Conservation (phyloP, 768 basidiomycete genomes). For the Suillus placidus region DNA sequence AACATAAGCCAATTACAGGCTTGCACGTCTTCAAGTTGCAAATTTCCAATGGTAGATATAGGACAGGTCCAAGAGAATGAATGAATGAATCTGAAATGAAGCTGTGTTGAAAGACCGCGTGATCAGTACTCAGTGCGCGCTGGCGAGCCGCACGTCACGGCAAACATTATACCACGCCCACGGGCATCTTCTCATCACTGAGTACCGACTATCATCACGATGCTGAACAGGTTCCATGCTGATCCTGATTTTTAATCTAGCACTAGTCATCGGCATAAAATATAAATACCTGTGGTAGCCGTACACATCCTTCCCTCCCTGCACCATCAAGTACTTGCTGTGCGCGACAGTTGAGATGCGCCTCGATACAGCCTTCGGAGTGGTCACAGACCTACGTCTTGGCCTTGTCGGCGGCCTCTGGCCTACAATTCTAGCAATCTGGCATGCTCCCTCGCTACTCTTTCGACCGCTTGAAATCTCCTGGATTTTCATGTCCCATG, state of each 20-base stretch:
- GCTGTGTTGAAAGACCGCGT: neutral
- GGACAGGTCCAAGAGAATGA: neutral
- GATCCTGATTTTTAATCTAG: neutral
- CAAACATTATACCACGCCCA: neutral
- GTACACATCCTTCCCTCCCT: neutral
- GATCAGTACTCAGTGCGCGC: neutral
- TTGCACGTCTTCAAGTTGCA: neutral
- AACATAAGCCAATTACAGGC: neutral
- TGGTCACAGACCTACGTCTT: constrained; percentile 40
- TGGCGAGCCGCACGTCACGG: neutral
- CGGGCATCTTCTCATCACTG: neutral
- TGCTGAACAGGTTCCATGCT: neutral
- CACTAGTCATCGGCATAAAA: neutral
- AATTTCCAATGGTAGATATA: neutral
- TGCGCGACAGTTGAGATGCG: neutral
- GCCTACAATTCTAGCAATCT: constrained; percentile 50
- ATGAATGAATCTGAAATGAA: too few species aligned
- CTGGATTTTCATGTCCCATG: constrained; percentile 55
- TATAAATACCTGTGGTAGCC: neutral
- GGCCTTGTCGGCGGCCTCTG: constrained; percentile 41
- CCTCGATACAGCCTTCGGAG: neutral
- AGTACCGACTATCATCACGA: neutral
- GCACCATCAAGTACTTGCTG: neutral
- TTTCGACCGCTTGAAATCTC: constrained; percentile 49
- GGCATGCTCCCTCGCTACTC: constrained; percentile 45